phyloP scores from a whole-genome alignment of 2,329 filamentous ascomycete genomes.

The Aspergillus spinulosporus region DNA sequence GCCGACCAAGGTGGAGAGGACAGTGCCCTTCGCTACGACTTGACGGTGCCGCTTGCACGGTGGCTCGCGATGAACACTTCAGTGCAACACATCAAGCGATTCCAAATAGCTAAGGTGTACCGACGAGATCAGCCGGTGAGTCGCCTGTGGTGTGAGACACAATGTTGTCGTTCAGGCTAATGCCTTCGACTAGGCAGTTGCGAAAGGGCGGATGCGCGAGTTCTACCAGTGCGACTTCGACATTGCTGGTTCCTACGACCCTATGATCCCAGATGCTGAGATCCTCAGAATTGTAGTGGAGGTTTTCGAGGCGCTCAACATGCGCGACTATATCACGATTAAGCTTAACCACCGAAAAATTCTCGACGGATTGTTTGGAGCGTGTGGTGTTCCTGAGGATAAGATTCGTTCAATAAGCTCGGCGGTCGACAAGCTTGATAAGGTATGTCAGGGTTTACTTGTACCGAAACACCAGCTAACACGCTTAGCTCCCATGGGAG shows the following conservation, averaged over 20 bases:
- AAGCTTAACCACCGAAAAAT: slow-evolving; percentile 96
- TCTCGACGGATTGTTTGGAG: slow-evolving; percentile 85
- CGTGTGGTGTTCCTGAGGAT: slow-evolving; percentile 82
- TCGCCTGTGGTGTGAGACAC: too few species aligned
- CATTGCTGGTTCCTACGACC: slow-evolving; percentile 80
- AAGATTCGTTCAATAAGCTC: slow-evolving; percentile 88
- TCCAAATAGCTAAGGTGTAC: slow-evolving; percentile 93
- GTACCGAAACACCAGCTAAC: slow-evolving; percentile 1
- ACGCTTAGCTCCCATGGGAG: slow-evolving; percentile 63
- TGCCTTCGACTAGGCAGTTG: slow-evolving; percentile 60
- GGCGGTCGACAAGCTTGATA: slow-evolving; percentile 94
- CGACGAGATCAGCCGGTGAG: slow-evolving; percentile 67
- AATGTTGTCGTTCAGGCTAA: not conserved
- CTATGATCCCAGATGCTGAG: slow-evolving; percentile 91
- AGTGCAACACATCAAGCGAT: slow-evolving; percentile 83
- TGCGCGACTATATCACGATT: slow-evolving; percentile 74
- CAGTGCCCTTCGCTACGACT: slow-evolving; percentile 79
- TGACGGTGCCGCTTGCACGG: slow-evolving; percentile 87
- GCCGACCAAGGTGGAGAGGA: slow-evolving; percentile 85
- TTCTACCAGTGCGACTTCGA: slow-evolving; percentile 99
- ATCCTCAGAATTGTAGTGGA: slow-evolving; percentile 81
- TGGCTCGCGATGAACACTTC: slow-evolving; percentile 89
- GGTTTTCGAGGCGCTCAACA: slow-evolving; percentile 78
- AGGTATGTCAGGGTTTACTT: slow-evolving; percentile 49
- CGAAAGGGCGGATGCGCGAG: slow-evolving; percentile 89